A percentile compares a stretch with the other conserved stretches of the same genome.
Evolutionary conservation across 306 rosid species (phyloP).

Genomic region (Citrullus amarus): DNA sequence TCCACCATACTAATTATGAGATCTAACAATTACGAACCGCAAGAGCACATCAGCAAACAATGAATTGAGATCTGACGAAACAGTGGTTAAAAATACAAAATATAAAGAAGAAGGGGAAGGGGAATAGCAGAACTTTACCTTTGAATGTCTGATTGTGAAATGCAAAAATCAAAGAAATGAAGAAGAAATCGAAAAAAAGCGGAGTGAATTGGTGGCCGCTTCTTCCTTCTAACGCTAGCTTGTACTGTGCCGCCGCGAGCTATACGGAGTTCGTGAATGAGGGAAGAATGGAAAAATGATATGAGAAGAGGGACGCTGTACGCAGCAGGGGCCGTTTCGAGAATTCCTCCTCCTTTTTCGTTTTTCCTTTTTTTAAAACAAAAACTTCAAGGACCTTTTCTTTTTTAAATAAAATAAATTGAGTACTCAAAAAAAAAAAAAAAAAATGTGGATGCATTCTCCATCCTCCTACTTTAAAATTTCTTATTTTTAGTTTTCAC

Average conservation of each 20-base stretch:
- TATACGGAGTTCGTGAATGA: background rate
- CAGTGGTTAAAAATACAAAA: background rate
- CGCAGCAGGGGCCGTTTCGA: conserved; percentile 5
- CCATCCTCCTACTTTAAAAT: too few species aligned
- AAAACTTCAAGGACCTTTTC: background rate
- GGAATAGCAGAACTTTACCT: background rate
- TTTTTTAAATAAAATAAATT: too few species aligned
- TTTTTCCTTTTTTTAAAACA: background rate
- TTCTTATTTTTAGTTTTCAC: too few species aligned
- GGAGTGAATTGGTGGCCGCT: background rate
- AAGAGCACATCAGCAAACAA: background rate
- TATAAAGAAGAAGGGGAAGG: background rate
- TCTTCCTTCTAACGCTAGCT: background rate
- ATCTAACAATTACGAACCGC: background rate
- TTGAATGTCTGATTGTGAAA: background rate
- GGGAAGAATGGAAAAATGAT: background rate
- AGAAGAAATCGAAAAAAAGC: background rate
- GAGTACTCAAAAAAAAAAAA: too few species aligned
- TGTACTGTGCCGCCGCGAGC: background rate
- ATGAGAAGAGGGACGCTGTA: background rate
- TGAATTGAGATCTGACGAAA: background rate
- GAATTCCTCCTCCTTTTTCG: background rate
- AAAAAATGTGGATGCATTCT: too few species aligned
- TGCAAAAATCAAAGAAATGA: background rate
- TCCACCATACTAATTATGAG: background rate